Conservation (phyloP, 2,329 filamentous ascomycete genomes). For the Ploettnerulaceae sp. region DNA sequence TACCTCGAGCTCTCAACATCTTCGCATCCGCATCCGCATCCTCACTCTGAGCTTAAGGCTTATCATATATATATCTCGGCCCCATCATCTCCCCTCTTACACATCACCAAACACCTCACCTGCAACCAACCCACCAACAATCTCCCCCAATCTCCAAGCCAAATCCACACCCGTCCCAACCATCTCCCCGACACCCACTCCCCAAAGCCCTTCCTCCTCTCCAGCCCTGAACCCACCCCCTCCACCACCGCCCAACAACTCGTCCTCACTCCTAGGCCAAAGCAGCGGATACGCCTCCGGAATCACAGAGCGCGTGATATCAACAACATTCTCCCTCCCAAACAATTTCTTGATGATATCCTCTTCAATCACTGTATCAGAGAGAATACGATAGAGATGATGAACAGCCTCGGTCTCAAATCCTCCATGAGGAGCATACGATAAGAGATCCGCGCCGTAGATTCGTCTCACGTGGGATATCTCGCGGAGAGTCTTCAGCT, state of each 20-base stretch:
- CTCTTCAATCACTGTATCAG: not conserved
- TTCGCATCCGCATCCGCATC: too few species aligned
- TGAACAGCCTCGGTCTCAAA: not conserved
- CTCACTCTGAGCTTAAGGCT: too few species aligned
- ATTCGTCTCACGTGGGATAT: constrained; percentile 12
- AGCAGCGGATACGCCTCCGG: constrained; percentile 16
- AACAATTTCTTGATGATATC: not conserved
- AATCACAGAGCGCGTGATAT: not conserved
- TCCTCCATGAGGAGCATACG: not conserved
- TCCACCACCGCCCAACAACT: not conserved
- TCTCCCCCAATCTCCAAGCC: constrained; percentile 15
- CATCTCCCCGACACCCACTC: constrained; percentile 9
- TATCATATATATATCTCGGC: too few species aligned
- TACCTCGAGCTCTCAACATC: too few species aligned
- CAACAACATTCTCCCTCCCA: not conserved
- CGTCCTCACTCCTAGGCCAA: constrained; percentile 3
- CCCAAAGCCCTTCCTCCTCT: constrained; percentile 14
- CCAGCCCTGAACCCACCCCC: too few species aligned
- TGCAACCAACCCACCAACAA: constrained; percentile 3
- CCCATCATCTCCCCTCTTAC: not conserved
- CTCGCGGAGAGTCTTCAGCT: constrained; percentile 12
- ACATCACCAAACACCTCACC: not conserved
- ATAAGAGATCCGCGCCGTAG: not conserved
- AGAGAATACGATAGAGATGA: constrained; percentile 15
- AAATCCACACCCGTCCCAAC: constrained; percentile 12